Conservation (phyloP, 306 rosid species). For the Cicer chorassanicum region DNA sequence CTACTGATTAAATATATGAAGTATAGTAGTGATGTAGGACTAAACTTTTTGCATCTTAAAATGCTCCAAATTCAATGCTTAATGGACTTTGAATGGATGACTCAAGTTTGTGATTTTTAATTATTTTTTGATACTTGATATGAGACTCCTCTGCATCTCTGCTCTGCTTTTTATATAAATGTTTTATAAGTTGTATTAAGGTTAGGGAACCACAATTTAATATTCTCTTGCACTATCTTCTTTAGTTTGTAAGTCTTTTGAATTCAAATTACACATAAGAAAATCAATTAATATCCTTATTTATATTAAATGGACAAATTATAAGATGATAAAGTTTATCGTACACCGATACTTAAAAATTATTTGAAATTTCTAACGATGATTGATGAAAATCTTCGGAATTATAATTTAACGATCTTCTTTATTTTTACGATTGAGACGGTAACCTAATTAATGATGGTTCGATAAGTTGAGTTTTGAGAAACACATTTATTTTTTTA, state of each 20-base stretch:
- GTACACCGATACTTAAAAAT: too few species aligned
- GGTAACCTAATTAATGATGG: too few species aligned
- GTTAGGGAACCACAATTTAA: conserved; percentile 37
- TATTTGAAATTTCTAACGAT: too few species aligned
- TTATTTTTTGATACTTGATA: not conserved
- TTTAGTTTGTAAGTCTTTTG: too few species aligned
- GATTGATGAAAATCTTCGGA: rapidly evolving
- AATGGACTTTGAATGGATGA: conserved; percentile 27
- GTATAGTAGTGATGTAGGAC: conserved; percentile 36
- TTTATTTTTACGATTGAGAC: too few species aligned
- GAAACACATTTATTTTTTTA: too few species aligned
- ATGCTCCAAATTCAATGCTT: conserved; percentile 34
- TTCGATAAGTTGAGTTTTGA: too few species aligned
- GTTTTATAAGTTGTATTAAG: conserved; percentile 43
- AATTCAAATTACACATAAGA: too few species aligned
- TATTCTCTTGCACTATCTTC: conserved; percentile 21
- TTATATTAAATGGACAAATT: too few species aligned
- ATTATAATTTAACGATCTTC: too few species aligned
- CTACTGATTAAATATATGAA: conserved; percentile 45
- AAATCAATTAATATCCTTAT: too few species aligned
- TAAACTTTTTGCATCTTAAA: conserved; percentile 45
- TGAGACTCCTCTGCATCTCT: conserved; percentile 27
- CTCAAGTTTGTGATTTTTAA: conserved; percentile 29
- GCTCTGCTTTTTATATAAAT: conserved; percentile 46
- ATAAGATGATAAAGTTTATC: too few species aligned